These are phyloP conservation scores for Phaeosphaeriaceae sp. DNA, from an alignment of 2,329 filamentous ascomycete species.

Conservation along the genomic window DNA sequence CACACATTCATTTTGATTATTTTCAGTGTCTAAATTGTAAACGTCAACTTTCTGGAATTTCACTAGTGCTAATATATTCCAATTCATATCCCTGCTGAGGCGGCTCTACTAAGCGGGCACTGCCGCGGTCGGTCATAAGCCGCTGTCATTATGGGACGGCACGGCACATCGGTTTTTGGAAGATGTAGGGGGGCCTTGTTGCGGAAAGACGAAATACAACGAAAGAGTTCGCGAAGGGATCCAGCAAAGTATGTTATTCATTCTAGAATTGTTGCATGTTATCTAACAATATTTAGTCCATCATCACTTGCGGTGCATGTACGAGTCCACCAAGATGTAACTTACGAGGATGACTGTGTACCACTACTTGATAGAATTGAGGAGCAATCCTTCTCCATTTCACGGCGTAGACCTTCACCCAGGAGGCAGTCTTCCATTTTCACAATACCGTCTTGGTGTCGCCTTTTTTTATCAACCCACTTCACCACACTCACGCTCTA, in stretches of 20 bases:
- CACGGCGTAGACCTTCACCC: background rate
- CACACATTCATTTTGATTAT: background rate
- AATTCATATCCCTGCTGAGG: too few relatives aligned
- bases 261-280: background rate
- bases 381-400: conserved; percentile 4
- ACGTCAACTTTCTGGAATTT: too few relatives aligned
- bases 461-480: conserved; percentile 12
- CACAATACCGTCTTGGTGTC: conserved; percentile 13
- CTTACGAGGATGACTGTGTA: conserved; percentile 2
- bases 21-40: too few relatives aligned
- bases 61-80: too few relatives aligned
- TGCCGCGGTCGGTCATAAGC: background rate
- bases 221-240: too few relatives aligned
- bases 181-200: background rate
- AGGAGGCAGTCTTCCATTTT: background rate
- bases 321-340: background rate
- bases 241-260: too few relatives aligned
- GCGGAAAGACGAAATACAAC: too few relatives aligned
- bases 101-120: too few relatives aligned
- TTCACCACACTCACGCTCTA: conserved; percentile 5
- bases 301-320: background rate
- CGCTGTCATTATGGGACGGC: background rate
- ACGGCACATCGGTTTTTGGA: background rate
- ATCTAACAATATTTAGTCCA: conserved; percentile 1
- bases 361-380: conserved; percentile 5